Evolutionary conservation across 768 basidiomycete species (phyloP).

Genomic region (Lepiota brunneoincarnata): DNA sequence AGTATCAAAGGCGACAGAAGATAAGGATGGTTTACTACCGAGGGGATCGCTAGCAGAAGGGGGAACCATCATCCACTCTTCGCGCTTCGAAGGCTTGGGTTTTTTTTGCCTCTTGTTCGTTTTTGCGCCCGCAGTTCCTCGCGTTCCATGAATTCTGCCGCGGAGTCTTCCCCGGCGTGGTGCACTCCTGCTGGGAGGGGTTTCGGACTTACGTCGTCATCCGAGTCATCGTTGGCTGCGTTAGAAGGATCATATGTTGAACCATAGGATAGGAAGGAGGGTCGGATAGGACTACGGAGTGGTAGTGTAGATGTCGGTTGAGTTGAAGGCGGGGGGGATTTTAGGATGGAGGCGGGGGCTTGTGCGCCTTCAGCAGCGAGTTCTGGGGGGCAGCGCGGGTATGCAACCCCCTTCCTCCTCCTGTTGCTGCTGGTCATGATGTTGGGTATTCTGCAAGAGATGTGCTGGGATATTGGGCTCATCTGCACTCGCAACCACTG

Average conservation of each 20-base stretch:
- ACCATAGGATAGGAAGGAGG: conserved; percentile 46
- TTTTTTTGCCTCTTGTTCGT: conserved; percentile 66
- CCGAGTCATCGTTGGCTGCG: conserved; percentile 54
- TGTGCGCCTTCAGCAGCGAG: conserved; percentile 4
- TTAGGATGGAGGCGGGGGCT: not conserved
- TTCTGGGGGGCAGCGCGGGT: not conserved
- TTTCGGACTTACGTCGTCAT: conserved; percentile 81
- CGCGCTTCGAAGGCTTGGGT: conserved; percentile 76
- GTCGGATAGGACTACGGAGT: conserved; percentile 44
- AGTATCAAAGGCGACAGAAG: too few species aligned
- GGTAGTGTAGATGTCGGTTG: not conserved
- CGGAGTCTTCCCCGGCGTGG: conserved; percentile 53
- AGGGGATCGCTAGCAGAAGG: conserved; percentile 83
- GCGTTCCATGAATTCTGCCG: conserved; percentile 78
- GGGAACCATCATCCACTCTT: conserved; percentile 98
- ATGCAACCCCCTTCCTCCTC: conserved; percentile 2
- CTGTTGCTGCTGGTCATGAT: not conserved
- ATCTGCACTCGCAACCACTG: too few species aligned
- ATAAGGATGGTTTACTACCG: too few species aligned
- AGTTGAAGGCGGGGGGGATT: not conserved
- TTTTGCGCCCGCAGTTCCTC: conserved; percentile 80
- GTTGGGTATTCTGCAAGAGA: too few species aligned
- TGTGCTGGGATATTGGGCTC: too few species aligned
- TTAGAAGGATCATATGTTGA: conserved; percentile 30
- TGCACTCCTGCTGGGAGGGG: conserved; percentile 55